A percentile compares a stretch with the other conserved stretches of the same genome.
phyloP scores from a whole-genome alignment of 805 yeast species.

The Pichia sporocuriosa region DNA sequence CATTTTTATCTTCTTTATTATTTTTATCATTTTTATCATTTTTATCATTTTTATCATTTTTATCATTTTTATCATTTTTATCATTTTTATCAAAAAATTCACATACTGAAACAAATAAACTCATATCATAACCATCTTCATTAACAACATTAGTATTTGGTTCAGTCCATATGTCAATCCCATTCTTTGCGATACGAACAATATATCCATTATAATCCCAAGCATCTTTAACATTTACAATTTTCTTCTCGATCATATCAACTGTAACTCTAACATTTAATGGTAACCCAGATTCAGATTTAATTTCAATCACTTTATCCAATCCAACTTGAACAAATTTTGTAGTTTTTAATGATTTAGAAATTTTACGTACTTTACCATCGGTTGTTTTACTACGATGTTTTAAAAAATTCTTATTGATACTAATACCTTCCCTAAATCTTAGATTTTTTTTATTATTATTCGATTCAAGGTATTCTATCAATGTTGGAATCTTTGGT shows the following conservation, averaged over 20 bases:
- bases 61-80: constrained; percentile 13
- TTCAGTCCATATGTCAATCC: constrained; percentile 65
- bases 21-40: no score
- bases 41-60: no score
- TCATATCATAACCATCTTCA: constrained; percentile 61
- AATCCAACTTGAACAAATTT: constrained; percentile 74
- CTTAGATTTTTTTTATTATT: constrained; percentile 19
- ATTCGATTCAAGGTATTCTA: constrained; percentile 59
- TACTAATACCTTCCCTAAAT: constrained; percentile 60
- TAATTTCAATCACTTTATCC: constrained; percentile 42
- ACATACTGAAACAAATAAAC: constrained; percentile 61
- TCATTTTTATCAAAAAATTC: constrained; percentile 49
- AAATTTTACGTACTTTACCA: constrained; percentile 38
- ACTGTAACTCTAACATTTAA: constrained; percentile 77
- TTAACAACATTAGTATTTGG: constrained; percentile 34
- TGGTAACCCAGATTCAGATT: constrained; percentile 48
- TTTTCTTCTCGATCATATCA: constrained; percentile 49
- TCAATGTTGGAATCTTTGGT: constrained; percentile 61
- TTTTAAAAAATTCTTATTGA: constrained; percentile 34
- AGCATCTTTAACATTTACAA: constrained; percentile 68
- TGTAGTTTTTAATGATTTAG: constrained; percentile 51
- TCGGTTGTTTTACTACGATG: constrained; percentile 30
- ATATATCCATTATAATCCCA: constrained; percentile 72
- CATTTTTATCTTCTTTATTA: no score
- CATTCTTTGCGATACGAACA: constrained; percentile 58